phyloP scores from a whole-genome alignment of 2,329 filamentous ascomycete genomes.

The Hypoxylon sp. region DNA sequence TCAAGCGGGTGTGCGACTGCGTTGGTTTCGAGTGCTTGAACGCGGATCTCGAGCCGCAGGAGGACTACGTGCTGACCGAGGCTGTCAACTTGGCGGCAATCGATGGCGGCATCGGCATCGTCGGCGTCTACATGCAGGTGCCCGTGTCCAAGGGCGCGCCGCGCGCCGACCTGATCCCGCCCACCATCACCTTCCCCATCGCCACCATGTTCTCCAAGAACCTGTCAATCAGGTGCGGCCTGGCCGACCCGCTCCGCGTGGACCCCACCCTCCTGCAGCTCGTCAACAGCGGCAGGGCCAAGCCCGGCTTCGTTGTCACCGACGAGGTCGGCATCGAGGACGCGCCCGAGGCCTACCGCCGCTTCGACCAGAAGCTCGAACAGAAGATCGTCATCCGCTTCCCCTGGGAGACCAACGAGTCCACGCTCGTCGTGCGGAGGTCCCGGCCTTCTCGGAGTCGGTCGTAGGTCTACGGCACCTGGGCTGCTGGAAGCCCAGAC shows the following conservation, averaged over 20 bases:
- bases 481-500: neutral
- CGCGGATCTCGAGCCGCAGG: slow-evolving; percentile 11
- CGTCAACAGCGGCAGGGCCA: slow-evolving; percentile 38
- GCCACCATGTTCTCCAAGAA: neutral
- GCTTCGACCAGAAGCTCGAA: slow-evolving; percentile 1
- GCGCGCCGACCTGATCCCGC: neutral
- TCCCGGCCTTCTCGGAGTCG: neutral
- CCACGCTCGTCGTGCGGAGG: neutral
- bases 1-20: slow-evolving; percentile 14
- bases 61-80: neutral
- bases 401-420: neutral
- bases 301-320: slow-evolving; percentile 43
- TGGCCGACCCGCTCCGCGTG: neutral
- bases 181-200: neutral
- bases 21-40: slow-evolving; percentile 17
- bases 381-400: neutral
- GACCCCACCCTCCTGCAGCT: slow-evolving; percentile 37
- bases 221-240: neutral
- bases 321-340: slow-evolving; percentile 43
- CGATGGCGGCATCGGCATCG: neutral
- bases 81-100: neutral
- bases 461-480: neutral
- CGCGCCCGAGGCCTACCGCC: slow-evolving; percentile 39
- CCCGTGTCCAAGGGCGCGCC: neutral
- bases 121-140: neutral